These are phyloP conservation scores for Angomonas deanei DNA, from an alignment of 208 protist genomes.

Conservation along the genomic window DNA sequence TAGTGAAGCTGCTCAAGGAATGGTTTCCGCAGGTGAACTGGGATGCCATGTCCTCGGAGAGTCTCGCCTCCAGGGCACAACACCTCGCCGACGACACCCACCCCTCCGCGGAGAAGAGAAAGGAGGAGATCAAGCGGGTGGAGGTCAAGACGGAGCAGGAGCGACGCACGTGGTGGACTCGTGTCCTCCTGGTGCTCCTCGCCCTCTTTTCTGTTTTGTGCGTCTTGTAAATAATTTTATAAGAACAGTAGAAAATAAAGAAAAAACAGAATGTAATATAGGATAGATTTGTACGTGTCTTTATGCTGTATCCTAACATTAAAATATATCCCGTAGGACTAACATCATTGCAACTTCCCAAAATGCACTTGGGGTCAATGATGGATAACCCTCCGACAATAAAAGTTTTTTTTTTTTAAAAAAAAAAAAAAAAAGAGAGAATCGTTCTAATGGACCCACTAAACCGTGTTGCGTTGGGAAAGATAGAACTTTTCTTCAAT, in stretches of 20 bases:
- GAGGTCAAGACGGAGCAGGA: conserved; percentile 30
- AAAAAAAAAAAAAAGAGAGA: conserved; percentile 7
- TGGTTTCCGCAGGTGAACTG: conserved; percentile 72
- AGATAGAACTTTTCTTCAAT: too few species aligned
- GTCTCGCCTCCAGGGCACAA: conserved; percentile 42
- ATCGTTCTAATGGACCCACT: neutral
- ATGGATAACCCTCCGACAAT: too few species aligned
- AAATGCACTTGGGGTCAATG: too few species aligned
- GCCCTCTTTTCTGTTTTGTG: conserved; percentile 62
- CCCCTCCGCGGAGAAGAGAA: conserved; percentile 29
- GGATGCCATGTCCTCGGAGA: conserved; percentile 52
- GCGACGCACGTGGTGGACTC: conserved; percentile 56
- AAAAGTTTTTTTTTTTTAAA: too few species aligned
- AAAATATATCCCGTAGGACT: too few species aligned
- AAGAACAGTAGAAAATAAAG: neutral
- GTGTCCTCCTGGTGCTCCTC: conserved; percentile 52
- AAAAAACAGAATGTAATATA: neutral
- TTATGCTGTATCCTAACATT: too few species aligned
- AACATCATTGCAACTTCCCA: too few species aligned
- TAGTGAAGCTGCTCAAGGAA: conserved; percentile 36
- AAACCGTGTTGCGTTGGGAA: neutral
- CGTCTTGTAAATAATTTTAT: conserved; percentile 32
- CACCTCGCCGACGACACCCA: conserved; percentile 54
- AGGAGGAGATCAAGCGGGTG: conserved; percentile 19
- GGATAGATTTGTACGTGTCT: too few species aligned